Conservation (phyloP, 805 yeast species). For the Wickerhamomyces mucosus region DNA sequence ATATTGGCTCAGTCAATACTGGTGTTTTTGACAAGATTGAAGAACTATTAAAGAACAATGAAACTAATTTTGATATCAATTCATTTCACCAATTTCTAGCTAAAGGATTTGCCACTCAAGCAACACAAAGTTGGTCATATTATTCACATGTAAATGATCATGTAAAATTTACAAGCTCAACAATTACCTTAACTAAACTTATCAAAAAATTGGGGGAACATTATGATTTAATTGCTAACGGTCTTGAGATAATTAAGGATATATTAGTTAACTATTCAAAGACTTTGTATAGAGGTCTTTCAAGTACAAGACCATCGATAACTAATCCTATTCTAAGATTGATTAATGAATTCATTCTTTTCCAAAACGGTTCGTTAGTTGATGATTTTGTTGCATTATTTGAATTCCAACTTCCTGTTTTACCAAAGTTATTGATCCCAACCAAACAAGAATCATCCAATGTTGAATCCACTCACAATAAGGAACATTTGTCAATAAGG, state of each 20-base stretch:
- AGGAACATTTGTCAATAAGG: slow-evolving; percentile 40
- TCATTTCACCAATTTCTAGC: slow-evolving; percentile 23
- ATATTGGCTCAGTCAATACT: too few relatives aligned
- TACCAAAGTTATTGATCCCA: slow-evolving; percentile 56
- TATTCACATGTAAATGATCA: slow-evolving; percentile 42
- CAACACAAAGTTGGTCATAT: slow-evolving; percentile 38
- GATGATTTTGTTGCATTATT: slow-evolving; percentile 55
- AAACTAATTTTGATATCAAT: slow-evolving; percentile 3
- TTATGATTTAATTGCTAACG: slow-evolving; percentile 16
- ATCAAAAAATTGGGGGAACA: slow-evolving; percentile 14
- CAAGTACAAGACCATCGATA: slow-evolving; percentile 42
- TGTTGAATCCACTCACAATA: slow-evolving; percentile 23
- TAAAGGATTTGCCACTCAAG: slow-evolving; percentile 26
- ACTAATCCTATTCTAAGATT: slow-evolving; percentile 57
- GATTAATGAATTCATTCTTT: slow-evolving; percentile 40
- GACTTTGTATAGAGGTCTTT: slow-evolving; percentile 58
- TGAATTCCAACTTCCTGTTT: slow-evolving; percentile 52
- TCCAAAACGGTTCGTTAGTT: slow-evolving; percentile 38
- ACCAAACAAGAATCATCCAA: slow-evolving; percentile 35
- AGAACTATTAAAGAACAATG: slow-evolving; percentile 4
- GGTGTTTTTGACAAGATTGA: slow-evolving; percentile 14
- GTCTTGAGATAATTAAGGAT: slow-evolving; percentile 35
- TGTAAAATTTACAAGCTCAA: slow-evolving; percentile 34
- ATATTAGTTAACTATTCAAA: slow-evolving; percentile 49
- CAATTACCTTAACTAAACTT: slow-evolving; percentile 32